Percentiles rank a stretch among this genome's conserved stretches.
phyloP scores from a whole-genome alignment of 2,329 filamentous ascomycete species.

The Stylonectria norvegica region DNA sequence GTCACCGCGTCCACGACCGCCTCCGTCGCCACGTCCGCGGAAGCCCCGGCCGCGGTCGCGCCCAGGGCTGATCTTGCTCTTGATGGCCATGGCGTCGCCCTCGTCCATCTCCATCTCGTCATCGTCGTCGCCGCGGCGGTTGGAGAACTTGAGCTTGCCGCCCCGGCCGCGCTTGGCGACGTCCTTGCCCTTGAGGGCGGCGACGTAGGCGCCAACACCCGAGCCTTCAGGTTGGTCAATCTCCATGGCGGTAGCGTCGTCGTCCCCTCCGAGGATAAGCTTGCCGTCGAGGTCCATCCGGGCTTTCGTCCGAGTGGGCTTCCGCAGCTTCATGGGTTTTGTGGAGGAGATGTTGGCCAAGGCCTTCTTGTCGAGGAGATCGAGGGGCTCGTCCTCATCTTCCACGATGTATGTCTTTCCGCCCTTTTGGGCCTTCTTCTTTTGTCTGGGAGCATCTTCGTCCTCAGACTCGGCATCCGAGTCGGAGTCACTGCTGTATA shows the following conservation, averaged over 20 bases:
- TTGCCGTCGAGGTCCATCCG: conserved; percentile 76
- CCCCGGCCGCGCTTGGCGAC: conserved; percentile 61
- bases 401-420: conserved; percentile 85
- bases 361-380: conserved; percentile 83
- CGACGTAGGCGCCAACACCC: conserved; percentile 67
- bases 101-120: conserved; percentile 53
- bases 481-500: conserved; percentile 75
- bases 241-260: conserved; percentile 57
- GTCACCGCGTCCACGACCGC: conserved; percentile 35
- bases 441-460: conserved; percentile 49
- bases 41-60: conserved; percentile 32
- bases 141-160: conserved; percentile 69
- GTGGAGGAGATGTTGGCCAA: conserved; percentile 92
- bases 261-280: conserved; percentile 65
- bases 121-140: conserved; percentile 49
- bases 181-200: conserved; percentile 65
- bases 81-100: conserved; percentile 50
- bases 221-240: conserved; percentile 60
- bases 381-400: conserved; percentile 90
- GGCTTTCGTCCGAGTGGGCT: conserved; percentile 57
- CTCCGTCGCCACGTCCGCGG: conserved; percentile 34
- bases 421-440: conserved; percentile 54
- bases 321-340: conserved; percentile 66
- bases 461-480: conserved; percentile 47
- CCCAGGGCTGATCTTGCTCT: conserved; percentile 45